These are phyloP conservation scores for Haplosporangium sp. DNA, from an alignment of 371 early-diverging fungal species.

Conservation along the genomic window DNA sequence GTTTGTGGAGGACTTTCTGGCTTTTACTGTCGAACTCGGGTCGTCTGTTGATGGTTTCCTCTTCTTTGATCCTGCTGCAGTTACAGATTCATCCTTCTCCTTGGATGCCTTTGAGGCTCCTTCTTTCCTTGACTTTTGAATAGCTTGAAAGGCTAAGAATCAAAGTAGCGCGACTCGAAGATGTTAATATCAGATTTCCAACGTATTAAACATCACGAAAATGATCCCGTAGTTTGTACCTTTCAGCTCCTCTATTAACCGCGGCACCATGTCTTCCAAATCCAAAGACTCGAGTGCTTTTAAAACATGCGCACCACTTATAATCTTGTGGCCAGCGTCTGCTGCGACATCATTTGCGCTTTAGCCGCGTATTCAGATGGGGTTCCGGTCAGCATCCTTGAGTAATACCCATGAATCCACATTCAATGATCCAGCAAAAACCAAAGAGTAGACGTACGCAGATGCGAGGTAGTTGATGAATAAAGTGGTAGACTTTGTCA, in stretches of 20 bases:
- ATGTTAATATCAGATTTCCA: conserved; percentile 11
- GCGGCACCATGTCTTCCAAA: conserved; percentile 61
- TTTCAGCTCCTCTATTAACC: conserved; percentile 43
- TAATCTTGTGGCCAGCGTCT: conserved; percentile 61
- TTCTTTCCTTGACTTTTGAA: conserved; percentile 28
- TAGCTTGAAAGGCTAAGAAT: conserved; percentile 33
- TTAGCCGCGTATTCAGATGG: neutral
- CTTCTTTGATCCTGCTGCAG: conserved; percentile 26
- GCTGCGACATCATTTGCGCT: conserved; percentile 69
- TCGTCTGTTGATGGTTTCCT: conserved; percentile 34
- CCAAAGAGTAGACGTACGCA: conserved; percentile 55
- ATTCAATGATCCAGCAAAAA: no score
- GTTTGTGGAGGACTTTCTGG: conserved; percentile 32
- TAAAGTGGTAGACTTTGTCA: conserved; percentile 69
- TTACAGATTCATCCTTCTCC: conserved; percentile 23
- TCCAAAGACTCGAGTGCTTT: conserved; percentile 69
- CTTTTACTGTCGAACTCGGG: conserved; percentile 18
- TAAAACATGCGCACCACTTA: conserved; percentile 63
- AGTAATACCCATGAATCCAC: no score
- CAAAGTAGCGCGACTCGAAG: neutral
- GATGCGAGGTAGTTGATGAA: conserved; percentile 73
- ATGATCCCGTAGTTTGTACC: conserved; percentile 15
- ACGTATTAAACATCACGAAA: no score
- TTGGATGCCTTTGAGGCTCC: conserved; percentile 23
- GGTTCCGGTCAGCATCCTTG: no score